Conservation (phyloP, 768 basidiomycete genomes). For the Pleurotus eryngii region DNA sequence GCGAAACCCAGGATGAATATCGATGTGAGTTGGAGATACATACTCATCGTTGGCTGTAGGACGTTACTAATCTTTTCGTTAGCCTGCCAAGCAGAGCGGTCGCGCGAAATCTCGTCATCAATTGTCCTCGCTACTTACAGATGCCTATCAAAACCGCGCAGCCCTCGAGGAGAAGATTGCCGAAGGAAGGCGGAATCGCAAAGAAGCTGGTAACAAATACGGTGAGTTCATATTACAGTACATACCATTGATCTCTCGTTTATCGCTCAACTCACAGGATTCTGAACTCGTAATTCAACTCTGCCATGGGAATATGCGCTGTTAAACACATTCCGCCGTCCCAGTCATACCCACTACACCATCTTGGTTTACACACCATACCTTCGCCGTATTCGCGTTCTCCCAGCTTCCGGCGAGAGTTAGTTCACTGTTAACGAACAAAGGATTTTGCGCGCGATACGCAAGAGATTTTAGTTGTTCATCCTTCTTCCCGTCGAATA, state of each 20-base stretch:
- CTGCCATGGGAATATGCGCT: neutral
- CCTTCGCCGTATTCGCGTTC: slow-evolving; percentile 19
- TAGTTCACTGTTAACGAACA: slow-evolving; percentile 37
- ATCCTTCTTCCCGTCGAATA: slow-evolving; percentile 42
- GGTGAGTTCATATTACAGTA: slow-evolving; percentile 35
- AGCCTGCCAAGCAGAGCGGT: slow-evolving; percentile 71
- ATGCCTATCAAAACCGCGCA: slow-evolving; percentile 83
- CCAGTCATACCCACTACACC: slow-evolving; percentile 24
- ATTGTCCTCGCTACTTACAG: slow-evolving; percentile 72
- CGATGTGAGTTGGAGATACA: slow-evolving; percentile 45
- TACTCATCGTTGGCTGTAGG: neutral
- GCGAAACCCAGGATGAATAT: slow-evolving; percentile 81
- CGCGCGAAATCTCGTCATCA: slow-evolving; percentile 76
- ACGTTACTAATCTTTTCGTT: slow-evolving; percentile 3
- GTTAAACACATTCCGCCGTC: neutral
- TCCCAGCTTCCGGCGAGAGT: slow-evolving; percentile 35
- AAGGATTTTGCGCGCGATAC: slow-evolving; percentile 55
- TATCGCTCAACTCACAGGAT: slow-evolving; percentile 19
- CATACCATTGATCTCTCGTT: slow-evolving; percentile 14
- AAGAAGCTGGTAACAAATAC: slow-evolving; percentile 91
- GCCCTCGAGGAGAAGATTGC: slow-evolving; percentile 82
- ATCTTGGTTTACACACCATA: slow-evolving; percentile 38
- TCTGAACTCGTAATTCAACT: slow-evolving; percentile 28
- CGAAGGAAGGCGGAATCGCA: slow-evolving; percentile 76
- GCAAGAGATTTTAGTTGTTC: slow-evolving; percentile 49